Conservation (phyloP, 1,139 yeast species). For the Spencermartinsiella ligniputridi region DNA sequence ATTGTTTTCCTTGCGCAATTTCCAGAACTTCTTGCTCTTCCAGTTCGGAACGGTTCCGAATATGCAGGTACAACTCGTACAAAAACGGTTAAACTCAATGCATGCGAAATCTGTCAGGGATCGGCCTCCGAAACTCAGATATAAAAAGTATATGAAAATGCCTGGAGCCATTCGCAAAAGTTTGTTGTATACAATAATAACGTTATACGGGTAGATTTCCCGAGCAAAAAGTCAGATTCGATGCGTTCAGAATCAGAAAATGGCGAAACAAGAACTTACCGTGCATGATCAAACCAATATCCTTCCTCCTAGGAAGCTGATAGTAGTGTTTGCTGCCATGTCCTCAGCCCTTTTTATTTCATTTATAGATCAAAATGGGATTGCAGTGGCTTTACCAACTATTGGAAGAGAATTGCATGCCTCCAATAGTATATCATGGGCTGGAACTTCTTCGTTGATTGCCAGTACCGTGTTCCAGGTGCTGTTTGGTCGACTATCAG, state of each 20-base stretch:
- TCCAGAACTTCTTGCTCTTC: background rate
- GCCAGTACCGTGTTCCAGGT: conserved; percentile 46
- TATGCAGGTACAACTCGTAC: background rate
- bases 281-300: background rate
- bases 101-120: background rate
- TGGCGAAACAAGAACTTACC: background rate
- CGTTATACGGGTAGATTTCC: no score
- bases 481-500: conserved; percentile 41
- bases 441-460: conserved; percentile 47
- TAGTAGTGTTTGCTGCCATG: conserved; percentile 1
- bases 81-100: background rate
- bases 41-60: background rate
- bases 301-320: conserved; percentile 1
- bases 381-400: conserved; percentile 1
- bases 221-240: no score
- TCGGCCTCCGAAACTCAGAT: background rate
- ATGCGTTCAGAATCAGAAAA: no score
- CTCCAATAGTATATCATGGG: conserved; percentile 38
- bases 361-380: background rate
- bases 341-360: conserved; percentile 2
- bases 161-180: no score
- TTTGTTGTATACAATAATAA: no score
- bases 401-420: conserved; percentile 1
- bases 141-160: background rate
- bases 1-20: background rate